These are phyloP conservation scores for Scutellaria minor DNA, from an alignment of 257 asterid species.

Conservation along the genomic window DNA sequence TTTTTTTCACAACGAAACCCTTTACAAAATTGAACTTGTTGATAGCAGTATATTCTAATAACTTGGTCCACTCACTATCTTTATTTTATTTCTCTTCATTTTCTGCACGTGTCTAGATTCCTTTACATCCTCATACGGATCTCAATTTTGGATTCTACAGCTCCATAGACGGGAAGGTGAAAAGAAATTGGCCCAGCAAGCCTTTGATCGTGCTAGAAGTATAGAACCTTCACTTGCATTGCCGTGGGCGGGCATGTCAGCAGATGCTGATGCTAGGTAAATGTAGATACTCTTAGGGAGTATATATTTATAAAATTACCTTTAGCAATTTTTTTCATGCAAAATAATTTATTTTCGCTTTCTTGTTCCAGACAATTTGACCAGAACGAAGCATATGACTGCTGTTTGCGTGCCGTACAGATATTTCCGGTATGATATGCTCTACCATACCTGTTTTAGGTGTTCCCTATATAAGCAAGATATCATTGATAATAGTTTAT, in stretches of 20 bases:
- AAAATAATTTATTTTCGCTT: constrained; percentile 32
- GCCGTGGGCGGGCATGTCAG: constrained; percentile 99
- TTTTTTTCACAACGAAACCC: neutral
- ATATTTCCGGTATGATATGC: constrained; percentile 69
- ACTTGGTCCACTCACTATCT: neutral
- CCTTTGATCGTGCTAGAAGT: constrained; percentile 97
- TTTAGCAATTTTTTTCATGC: constrained; percentile 15
- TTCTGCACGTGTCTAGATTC: constrained; percentile 14
- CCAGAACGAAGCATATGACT: constrained; percentile 90
- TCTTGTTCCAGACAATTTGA: constrained; percentile 64
- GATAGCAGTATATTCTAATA: neutral
- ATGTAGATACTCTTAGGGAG: constrained; percentile 30
- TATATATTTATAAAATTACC: constrained; percentile 5
- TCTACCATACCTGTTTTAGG: constrained; percentile 32
- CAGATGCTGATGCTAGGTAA: constrained; percentile 87
- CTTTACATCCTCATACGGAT: constrained; percentile 28
- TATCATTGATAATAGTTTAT: constrained; percentile 6
- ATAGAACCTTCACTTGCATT: constrained; percentile 96
- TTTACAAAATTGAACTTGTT: neutral
- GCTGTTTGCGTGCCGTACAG: constrained; percentile 87
- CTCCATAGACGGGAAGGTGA: constrained; percentile 76
- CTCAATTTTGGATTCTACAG: constrained; percentile 51
- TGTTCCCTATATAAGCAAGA: constrained; percentile 23
- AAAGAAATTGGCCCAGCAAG: constrained; percentile 81
- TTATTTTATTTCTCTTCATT: constrained; percentile 20